A percentile compares a stretch with the other conserved stretches of the same genome.
Conservation (phyloP, 169 alveolate genomes). For the Plasmodium sp. region DNA sequence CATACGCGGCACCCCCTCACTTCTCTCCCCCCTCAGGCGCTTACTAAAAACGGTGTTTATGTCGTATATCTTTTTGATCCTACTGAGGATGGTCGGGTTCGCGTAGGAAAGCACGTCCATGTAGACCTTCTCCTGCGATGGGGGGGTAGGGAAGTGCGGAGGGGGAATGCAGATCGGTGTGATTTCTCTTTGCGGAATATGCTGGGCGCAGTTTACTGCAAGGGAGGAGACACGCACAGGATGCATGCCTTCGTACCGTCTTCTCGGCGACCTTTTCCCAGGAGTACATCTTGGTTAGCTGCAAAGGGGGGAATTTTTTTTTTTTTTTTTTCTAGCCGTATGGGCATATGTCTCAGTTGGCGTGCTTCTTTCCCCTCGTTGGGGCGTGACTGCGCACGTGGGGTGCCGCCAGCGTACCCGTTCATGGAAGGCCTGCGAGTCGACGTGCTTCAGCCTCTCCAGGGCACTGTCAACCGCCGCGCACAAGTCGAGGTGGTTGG, state of each 20-base stretch:
- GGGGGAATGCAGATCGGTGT: not conserved
- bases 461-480: conserved; percentile 82
- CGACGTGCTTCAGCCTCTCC: conserved; percentile 62
- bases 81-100: conserved; percentile 20
- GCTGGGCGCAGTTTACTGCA: not conserved
- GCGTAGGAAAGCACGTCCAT: conserved; percentile 41
- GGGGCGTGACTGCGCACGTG: not conserved
- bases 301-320: not conserved
- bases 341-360: not conserved
- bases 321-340: not conserved
- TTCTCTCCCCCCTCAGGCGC: not conserved
- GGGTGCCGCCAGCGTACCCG: conserved; percentile 34
- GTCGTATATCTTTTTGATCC: conserved; percentile 38
- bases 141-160: not conserved
- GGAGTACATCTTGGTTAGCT: conserved; percentile 82
- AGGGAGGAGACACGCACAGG: not conserved
- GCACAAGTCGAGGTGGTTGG: conserved; percentile 77
- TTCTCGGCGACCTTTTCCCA: conserved; percentile 82
- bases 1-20: not conserved
- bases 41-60: conserved; percentile 68
- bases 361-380: not conserved
- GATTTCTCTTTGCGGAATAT: not conserved
- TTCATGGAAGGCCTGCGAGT: conserved; percentile 71
- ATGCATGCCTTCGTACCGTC: conserved; percentile 19
- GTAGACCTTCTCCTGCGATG: conserved; percentile 64